These are phyloP conservation scores for Xylaria palmicola DNA, from an alignment of 495 filamentous ascomycete genomes.

Conservation along the genomic window DNA sequence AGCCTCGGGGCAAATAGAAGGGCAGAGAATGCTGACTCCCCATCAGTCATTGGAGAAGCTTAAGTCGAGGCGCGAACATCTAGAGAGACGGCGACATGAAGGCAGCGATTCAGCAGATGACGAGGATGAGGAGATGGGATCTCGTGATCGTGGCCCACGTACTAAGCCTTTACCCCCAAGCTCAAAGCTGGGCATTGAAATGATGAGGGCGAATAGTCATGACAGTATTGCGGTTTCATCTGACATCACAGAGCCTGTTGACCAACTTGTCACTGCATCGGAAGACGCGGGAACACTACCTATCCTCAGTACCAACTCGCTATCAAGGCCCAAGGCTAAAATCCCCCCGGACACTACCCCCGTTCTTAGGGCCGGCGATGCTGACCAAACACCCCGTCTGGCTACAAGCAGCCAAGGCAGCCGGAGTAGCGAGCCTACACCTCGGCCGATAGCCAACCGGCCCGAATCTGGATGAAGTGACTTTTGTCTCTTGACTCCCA, in stretches of 20 bases:
- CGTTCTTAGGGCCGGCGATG: constrained; percentile 2
- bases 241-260: constrained; percentile 41
- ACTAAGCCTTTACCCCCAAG: constrained; percentile 46
- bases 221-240: constrained; percentile 67
- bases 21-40: constrained; percentile 48
- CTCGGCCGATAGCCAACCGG: constrained; percentile 16
- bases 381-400: constrained; percentile 26
- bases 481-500: background rate
- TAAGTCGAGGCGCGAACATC: constrained; percentile 69
- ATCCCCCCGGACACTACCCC: constrained; percentile 24
- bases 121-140: constrained; percentile 85
- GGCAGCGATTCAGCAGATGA: constrained; percentile 86
- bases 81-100: constrained; percentile 73
- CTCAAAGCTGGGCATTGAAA: constrained; percentile 86
- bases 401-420: constrained; percentile 5
- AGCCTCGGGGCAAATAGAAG: constrained; percentile 64
- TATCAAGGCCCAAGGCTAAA: constrained; percentile 4
- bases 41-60: constrained; percentile 77
- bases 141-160: constrained; percentile 50
- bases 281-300: constrained; percentile 27
- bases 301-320: constrained; percentile 11
- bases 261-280: constrained; percentile 42
- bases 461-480: background rate
- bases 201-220: constrained; percentile 93
- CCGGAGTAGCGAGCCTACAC: constrained; percentile 21